These are phyloP conservation scores for Fusarium musae DNA, from an alignment of 2,329 filamentous ascomycete genomes.

Conservation along the genomic window DNA sequence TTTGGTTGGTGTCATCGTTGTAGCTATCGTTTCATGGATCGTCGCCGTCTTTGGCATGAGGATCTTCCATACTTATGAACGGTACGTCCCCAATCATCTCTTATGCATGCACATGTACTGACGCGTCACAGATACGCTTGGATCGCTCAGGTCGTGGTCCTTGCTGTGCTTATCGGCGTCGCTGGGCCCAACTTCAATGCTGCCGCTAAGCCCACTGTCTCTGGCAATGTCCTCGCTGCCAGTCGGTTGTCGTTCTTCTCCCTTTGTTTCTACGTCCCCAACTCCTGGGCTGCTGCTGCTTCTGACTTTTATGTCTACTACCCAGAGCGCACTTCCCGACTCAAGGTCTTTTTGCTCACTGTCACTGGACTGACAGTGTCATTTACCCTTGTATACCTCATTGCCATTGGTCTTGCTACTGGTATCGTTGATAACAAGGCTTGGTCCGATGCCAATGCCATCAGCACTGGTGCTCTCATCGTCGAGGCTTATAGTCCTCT, in stretches of 20 bases:
- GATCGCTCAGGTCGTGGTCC: conserved; percentile 77
- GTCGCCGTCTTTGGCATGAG: conserved; percentile 70
- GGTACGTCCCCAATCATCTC: conserved; percentile 15
- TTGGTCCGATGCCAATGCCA: conserved; percentile 63
- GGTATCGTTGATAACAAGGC: conserved; percentile 60
- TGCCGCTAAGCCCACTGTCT: conserved; percentile 69
- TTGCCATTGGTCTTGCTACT: conserved; percentile 63
- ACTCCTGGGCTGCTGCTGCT: conserved; percentile 75
- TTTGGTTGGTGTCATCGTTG: conserved; percentile 79
- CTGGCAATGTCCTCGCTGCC: conserved; percentile 74
- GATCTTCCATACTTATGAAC: conserved; percentile 78
- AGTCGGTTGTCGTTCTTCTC: conserved; percentile 73
- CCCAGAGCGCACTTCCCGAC: conserved; percentile 67
- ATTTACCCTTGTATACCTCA: conserved; percentile 76
- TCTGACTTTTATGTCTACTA: conserved; percentile 87
- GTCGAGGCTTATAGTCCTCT: conserved; percentile 65
- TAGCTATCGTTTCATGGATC: conserved; percentile 77
- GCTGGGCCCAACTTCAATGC: conserved; percentile 69
- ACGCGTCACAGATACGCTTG: conserved; percentile 45
- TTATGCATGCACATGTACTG: neutral
- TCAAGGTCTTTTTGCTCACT: conserved; percentile 75
- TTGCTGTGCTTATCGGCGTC: conserved; percentile 78
- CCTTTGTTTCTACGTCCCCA: conserved; percentile 66
- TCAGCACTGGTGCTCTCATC: conserved; percentile 66
- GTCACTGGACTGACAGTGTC: conserved; percentile 70